A percentile compares a stretch with the other conserved stretches of the same genome.
phyloP scores from a whole-genome alignment of 2,329 filamentous ascomycete species.

The Hypoxylon sp. region DNA sequence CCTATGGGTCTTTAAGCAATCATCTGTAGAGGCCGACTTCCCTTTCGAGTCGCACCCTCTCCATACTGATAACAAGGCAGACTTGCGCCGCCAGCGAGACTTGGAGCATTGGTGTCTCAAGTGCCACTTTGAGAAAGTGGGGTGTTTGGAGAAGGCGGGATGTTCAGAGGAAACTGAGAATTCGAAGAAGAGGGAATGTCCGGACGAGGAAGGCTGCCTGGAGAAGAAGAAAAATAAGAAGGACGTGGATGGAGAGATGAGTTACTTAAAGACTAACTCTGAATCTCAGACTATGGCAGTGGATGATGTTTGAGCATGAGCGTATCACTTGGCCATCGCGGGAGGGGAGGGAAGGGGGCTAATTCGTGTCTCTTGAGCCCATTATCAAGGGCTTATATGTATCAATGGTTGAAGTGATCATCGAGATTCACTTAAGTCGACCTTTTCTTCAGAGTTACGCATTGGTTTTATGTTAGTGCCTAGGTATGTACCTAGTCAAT shows the following conservation, averaged over 20 bases:
- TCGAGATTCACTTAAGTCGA: too few species aligned
- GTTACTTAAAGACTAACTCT: too few species aligned
- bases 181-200: background rate
- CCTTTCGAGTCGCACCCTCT: conserved; percentile 2
- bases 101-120: conserved; percentile 24
- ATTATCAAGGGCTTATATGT: too few species aligned
- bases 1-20: background rate
- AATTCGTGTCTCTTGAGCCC: too few species aligned
- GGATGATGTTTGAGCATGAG: too few species aligned
- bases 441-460: too few species aligned
- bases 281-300: too few species aligned
- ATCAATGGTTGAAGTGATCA: too few species aligned
- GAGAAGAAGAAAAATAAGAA: background rate
- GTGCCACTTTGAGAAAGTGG: conserved; percentile 6
- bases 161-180: background rate
- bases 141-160: background rate
- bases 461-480: too few species aligned
- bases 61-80: background rate
- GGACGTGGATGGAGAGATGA: background rate
- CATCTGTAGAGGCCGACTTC: background rate
- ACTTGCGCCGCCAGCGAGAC: conserved; percentile 7
- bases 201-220: background rate
- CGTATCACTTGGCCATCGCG: too few species aligned
- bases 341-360: too few species aligned
- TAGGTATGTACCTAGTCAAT: too few species aligned